Percentiles rank a stretch among this genome's conserved stretches.
Evolutionary conservation across 2,329 filamentous ascomycete species (phyloP).

Genomic region (Curvularia lunata): DNA sequence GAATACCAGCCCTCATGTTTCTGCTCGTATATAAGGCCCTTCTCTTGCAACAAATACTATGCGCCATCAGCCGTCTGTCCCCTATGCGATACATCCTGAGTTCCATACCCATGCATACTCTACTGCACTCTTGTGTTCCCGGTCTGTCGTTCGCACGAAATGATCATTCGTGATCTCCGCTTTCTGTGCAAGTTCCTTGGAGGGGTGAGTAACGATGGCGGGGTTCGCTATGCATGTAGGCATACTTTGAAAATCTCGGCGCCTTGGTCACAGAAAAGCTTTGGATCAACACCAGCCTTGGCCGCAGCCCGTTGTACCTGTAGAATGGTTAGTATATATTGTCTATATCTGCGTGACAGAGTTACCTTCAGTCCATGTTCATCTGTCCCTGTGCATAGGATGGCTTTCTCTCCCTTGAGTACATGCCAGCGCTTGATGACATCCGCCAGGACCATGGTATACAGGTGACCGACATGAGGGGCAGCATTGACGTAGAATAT

Average conservation of each 20-base stretch:
- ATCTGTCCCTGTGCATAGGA: conserved; percentile 90
- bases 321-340: conserved; percentile 9
- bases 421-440: conserved; percentile 90
- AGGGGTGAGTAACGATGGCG: conserved; percentile 10
- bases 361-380: conserved; percentile 90
- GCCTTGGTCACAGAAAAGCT: conserved; percentile 87
- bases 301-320: conserved; percentile 83
- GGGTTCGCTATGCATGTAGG: conserved; percentile 1
- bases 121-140: conserved; percentile 81
- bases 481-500: conserved; percentile 99
- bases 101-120: conserved; percentile 78
- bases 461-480: conserved; percentile 93
- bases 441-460: conserved; percentile 89
- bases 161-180: conserved; percentile 77
- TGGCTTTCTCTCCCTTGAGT: conserved; percentile 72
- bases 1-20: conserved; percentile 97
- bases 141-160: conserved; percentile 92
- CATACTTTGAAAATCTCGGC: conserved; percentile 74
- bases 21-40: conserved; percentile 79
- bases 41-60: conserved; percentile 71
- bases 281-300: conserved; percentile 72
- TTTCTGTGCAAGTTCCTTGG: conserved; percentile 68
- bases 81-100: not conserved
- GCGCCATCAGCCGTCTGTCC: conserved; percentile 28
- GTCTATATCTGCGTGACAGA: not conserved